Evolutionary conservation across 495 filamentous ascomycete genomes (phyloP).

Genomic region (Penicillium fimorum): DNA sequence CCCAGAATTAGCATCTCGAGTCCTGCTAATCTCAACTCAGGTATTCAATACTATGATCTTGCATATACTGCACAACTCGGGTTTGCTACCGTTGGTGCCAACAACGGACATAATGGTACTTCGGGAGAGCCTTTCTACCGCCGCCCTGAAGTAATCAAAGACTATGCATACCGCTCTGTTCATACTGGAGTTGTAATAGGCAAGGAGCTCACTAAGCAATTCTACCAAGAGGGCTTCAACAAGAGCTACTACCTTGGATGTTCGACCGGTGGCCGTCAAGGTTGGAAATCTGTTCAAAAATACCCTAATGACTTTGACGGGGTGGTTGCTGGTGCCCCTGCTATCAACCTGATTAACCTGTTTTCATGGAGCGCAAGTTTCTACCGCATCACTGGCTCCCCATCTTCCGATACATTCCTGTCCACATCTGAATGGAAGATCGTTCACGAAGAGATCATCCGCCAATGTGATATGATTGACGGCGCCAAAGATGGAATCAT

Average conservation of each 20-base stretch:
- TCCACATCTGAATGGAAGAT: slow-evolving; percentile 47
- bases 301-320: slow-evolving; percentile 63
- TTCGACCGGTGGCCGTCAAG: slow-evolving; percentile 56
- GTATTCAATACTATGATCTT: slow-evolving; percentile 48
- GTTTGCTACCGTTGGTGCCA: slow-evolving; percentile 56
- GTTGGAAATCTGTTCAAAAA: slow-evolving; percentile 50
- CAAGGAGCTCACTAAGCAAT: slow-evolving; percentile 47
- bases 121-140: slow-evolving; percentile 50
- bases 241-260: slow-evolving; percentile 58
- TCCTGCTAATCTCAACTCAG: slow-evolving; percentile 18
- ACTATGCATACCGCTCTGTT: slow-evolving; percentile 48
- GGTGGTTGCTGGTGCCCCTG: slow-evolving; percentile 59
- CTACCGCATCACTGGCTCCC: slow-evolving; percentile 47
- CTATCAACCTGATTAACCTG: slow-evolving; percentile 50
- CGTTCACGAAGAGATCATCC: slow-evolving; percentile 57
- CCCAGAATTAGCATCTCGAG: not conserved
- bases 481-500: slow-evolving; percentile 71
- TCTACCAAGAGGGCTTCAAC: slow-evolving; percentile 44
- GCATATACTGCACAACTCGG: slow-evolving; percentile 45
- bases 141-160: slow-evolving; percentile 49
- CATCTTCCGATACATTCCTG: slow-evolving; percentile 50
- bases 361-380: slow-evolving; percentile 56
- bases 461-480: slow-evolving; percentile 65
- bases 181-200: slow-evolving; percentile 55
- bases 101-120: slow-evolving; percentile 58